These are phyloP conservation scores for Phytophthora sojae DNA, from an alignment of 352 stramenopile genomes.

Conservation along the genomic window DNA sequence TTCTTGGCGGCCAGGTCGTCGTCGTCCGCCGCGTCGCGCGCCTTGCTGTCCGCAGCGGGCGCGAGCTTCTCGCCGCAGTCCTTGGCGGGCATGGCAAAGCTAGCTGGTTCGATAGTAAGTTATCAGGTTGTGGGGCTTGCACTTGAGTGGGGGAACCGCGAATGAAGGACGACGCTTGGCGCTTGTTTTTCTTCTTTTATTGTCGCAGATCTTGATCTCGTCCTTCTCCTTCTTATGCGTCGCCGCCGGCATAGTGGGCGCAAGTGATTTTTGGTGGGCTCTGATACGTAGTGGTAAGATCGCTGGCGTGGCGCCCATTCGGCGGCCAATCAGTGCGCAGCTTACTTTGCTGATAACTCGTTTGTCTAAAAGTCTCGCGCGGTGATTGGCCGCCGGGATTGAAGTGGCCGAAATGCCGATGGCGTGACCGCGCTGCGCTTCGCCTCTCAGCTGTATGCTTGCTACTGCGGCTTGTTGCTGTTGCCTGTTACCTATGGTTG, in stretches of 20 bases:
- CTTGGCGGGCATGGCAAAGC: slow-evolving; percentile 37
- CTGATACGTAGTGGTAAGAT: slow-evolving; percentile 16
- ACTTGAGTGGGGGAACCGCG: slow-evolving; percentile 12
- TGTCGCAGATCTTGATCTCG: slow-evolving; percentile 23
- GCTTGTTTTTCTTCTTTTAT: slow-evolving; percentile 27
- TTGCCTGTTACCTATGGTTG: too few species aligned
- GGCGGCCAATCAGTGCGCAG: slow-evolving; percentile 7
- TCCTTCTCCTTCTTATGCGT: slow-evolving; percentile 25
- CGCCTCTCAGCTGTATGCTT: too few species aligned
- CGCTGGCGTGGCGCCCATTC: slow-evolving; percentile 30
- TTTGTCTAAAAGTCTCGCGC: not conserved
- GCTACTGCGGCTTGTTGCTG: too few species aligned
- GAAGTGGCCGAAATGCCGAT: not conserved
- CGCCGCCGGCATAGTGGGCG: not conserved
- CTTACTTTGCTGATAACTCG: too few species aligned
- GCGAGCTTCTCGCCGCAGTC: slow-evolving; percentile 37
- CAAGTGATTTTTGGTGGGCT: slow-evolving; percentile 7
- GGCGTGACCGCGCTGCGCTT: too few species aligned
- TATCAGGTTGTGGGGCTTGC: not conserved
- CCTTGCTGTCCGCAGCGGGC: slow-evolving; percentile 37
- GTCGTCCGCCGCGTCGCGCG: slow-evolving; percentile 19
- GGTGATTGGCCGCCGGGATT: not conserved
- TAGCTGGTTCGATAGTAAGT: not conserved
- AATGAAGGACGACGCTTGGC: slow-evolving; percentile 41
- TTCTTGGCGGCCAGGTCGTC: slow-evolving; percentile 26